These are phyloP conservation scores for Botryotinia calthae DNA, from an alignment of 2,329 filamentous ascomycete species.

Conservation along the genomic window DNA sequence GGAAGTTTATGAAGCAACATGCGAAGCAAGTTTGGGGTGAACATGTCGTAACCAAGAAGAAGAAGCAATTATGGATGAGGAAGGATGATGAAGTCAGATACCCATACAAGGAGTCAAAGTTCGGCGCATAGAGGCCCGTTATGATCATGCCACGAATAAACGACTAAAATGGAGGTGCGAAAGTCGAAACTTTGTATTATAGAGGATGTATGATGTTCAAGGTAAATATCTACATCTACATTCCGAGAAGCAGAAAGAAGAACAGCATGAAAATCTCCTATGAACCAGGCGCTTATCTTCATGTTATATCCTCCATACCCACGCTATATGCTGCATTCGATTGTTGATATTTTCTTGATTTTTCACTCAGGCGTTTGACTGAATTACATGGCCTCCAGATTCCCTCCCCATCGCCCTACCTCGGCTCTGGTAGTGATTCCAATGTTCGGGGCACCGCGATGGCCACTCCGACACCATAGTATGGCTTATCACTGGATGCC, in stretches of 20 bases:
- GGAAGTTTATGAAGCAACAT: conserved; percentile 72
- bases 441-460: not conserved
- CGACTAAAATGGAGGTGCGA: not conserved
- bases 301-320: not conserved
- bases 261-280: conserved; percentile 3
- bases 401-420: no score
- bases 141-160: not conserved
- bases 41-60: conserved; percentile 82
- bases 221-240: not conserved
- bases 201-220: not conserved
- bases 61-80: conserved; percentile 79
- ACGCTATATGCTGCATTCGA: not conserved
- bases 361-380: not conserved
- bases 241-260: not conserved
- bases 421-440: not conserved
- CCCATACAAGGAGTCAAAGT: conserved; percentile 53
- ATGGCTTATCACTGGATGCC: conserved; percentile 28
- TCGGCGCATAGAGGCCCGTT: conserved; percentile 24
- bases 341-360: not conserved
- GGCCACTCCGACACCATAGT: not conserved
- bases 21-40: conserved; percentile 86
- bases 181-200: conserved; percentile 4
- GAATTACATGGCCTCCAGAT: not conserved
- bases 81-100: conserved; percentile 75
- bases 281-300: not conserved